Conservation (phyloP, 164 flowering plant genomes). For the Echeveria elegans region DNA sequence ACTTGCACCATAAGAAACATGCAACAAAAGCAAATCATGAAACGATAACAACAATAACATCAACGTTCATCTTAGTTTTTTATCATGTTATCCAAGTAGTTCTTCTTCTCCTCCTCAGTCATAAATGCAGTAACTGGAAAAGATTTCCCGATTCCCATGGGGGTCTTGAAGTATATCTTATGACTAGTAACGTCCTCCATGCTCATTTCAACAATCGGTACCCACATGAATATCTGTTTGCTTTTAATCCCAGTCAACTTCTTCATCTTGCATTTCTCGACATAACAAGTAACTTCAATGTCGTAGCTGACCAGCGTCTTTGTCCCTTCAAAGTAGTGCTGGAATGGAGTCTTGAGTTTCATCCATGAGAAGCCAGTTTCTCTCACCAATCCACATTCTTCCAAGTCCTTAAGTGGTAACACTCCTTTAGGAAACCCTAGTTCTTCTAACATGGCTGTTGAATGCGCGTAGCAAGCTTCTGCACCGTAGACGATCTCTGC, state of each 20-base stretch:
- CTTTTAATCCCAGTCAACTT: constrained; percentile 72
- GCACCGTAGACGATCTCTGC: constrained; percentile 68
- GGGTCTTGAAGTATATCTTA: constrained; percentile 49
- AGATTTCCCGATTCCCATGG: constrained; percentile 46
- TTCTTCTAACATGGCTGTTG: constrained; percentile 56
- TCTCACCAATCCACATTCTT: constrained; percentile 65
- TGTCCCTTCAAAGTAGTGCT: constrained; percentile 55
- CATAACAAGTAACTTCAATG: constrained; percentile 63
- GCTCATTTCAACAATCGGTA: constrained; percentile 81
- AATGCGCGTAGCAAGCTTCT: constrained; percentile 49
- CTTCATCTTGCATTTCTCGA: constrained; percentile 71
- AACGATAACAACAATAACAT: not conserved
- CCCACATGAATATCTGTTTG: constrained; percentile 74
- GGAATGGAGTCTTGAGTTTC: constrained; percentile 63
- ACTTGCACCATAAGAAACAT: not conserved
- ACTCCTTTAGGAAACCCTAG: constrained; percentile 82
- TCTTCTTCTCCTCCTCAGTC: constrained; percentile 41
- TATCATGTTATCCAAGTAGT: constrained; percentile 16
- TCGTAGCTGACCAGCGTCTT: constrained; percentile 65
- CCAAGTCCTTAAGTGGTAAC: constrained; percentile 58
- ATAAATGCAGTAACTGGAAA: constrained; percentile 45
- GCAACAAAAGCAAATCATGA: not conserved
- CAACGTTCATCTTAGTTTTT: not conserved
- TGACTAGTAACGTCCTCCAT: constrained; percentile 33
- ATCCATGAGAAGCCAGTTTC: constrained; percentile 96